These are phyloP conservation scores for Aspergillus chevalieri DNA, from an alignment of 2,329 filamentous ascomycete species.

Conservation along the genomic window DNA sequence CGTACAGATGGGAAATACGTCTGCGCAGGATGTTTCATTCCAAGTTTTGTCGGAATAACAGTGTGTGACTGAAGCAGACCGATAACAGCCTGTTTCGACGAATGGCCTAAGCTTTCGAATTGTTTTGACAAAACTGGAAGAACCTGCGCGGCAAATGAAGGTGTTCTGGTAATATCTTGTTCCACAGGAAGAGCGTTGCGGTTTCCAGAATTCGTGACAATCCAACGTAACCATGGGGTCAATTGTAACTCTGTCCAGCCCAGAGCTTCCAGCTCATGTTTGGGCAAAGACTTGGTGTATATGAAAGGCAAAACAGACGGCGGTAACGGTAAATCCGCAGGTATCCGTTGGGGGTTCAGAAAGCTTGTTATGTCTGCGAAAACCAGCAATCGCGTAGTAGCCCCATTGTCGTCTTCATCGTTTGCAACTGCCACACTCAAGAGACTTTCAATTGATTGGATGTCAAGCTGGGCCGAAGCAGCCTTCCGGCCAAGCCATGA, in stretches of 20 bases:
- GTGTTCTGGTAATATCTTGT: conserved; percentile 64
- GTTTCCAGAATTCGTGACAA: conserved; percentile 61
- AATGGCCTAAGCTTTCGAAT: conserved; percentile 72
- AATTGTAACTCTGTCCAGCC: conserved; percentile 83
- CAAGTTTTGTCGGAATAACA: conserved; percentile 82
- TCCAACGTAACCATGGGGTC: conserved; percentile 75
- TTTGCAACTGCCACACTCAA: conserved; percentile 63
- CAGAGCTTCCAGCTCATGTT: conserved; percentile 66
- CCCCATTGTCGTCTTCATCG: conserved; percentile 52
- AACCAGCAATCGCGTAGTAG: conserved; percentile 65
- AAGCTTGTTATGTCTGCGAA: conserved; percentile 70
- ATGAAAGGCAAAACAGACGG: conserved; percentile 75
- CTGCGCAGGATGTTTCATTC: conserved; percentile 78
- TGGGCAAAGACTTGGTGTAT: conserved; percentile 66
- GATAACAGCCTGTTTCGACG: conserved; percentile 60
- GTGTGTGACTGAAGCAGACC: conserved; percentile 61
- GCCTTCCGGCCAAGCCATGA: conserved; percentile 74
- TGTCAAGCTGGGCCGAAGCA: conserved; percentile 65
- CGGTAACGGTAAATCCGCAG: conserved; percentile 73
- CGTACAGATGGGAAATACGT: conserved; percentile 92
- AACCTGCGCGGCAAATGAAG: conserved; percentile 70
- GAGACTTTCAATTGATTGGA: conserved; percentile 59
- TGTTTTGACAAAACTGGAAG: conserved; percentile 77
- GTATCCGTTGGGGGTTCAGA: conserved; percentile 70
- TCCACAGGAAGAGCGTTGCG: conserved; percentile 52